Evolutionary conservation across 2,329 filamentous ascomycete genomes (phyloP).

Genomic region (Pestalotiopsis fici): DNA sequence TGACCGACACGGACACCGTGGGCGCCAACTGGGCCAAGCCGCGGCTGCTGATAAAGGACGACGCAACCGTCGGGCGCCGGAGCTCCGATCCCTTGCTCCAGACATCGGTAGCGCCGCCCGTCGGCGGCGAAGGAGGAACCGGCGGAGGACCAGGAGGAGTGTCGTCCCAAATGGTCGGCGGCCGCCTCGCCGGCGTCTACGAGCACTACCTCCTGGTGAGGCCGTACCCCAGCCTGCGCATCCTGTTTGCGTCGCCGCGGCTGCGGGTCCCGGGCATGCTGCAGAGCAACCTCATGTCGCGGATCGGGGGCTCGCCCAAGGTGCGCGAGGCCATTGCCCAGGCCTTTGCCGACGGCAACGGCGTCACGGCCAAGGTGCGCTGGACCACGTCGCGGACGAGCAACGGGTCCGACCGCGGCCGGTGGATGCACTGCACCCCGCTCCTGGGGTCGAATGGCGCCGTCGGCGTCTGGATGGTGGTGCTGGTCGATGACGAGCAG

Average conservation of each 20-base stretch:
- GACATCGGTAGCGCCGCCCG: neutral
- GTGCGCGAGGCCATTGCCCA: slow-evolving; percentile 49
- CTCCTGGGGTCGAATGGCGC: slow-evolving; percentile 65
- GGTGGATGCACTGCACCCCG: slow-evolving; percentile 80
- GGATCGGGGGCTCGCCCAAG: slow-evolving; percentile 50
- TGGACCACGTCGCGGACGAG: slow-evolving; percentile 58
- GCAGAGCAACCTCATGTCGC: slow-evolving; percentile 57
- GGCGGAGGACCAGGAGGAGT: slow-evolving; percentile 37
- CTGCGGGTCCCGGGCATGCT: slow-evolving; percentile 69
- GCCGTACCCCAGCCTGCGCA: slow-evolving; percentile 64
- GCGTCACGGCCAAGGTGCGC: slow-evolving; percentile 73
- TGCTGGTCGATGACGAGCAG: slow-evolving; percentile 68
- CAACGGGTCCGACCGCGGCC: slow-evolving; percentile 54
- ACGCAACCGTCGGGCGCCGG: slow-evolving; percentile 22
- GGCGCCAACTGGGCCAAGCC: slow-evolving; percentile 38
- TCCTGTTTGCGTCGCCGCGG: slow-evolving; percentile 70
- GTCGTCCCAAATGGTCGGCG: slow-evolving; percentile 33
- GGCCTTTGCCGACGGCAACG: slow-evolving; percentile 68
- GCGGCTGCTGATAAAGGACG: slow-evolving; percentile 41
- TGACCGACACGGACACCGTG: slow-evolving; percentile 31
- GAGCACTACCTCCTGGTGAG: slow-evolving; percentile 65
- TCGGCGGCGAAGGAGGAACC: slow-evolving; percentile 31
- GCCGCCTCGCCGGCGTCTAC: slow-evolving; percentile 43
- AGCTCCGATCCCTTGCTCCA: slow-evolving; percentile 13
- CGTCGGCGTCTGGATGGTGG: slow-evolving; percentile 78